Percentiles rank a stretch among this genome's conserved stretches.
phyloP scores from a whole-genome alignment of 2,329 filamentous ascomycete genomes.

The Pseudonectria foliicola region DNA sequence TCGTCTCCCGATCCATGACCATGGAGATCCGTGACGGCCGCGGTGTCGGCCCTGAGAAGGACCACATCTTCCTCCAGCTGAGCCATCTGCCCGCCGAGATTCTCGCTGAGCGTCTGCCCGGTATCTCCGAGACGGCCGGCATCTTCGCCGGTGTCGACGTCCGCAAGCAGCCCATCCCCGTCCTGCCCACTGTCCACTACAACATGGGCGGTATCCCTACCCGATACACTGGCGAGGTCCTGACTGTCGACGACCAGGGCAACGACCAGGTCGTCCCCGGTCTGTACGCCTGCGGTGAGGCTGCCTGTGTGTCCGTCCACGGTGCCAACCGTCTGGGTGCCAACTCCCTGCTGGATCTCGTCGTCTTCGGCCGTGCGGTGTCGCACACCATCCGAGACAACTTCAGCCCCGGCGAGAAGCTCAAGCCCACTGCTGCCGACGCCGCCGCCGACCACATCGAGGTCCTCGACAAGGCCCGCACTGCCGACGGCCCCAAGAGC shows the following conservation, averaged over 20 bases:
- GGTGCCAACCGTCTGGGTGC: conserved; percentile 96
- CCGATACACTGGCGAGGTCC: conserved; percentile 91
- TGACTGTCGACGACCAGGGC: conserved; percentile 78
- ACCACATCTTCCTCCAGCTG: conserved; percentile 97
- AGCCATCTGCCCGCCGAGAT: conserved; percentile 90
- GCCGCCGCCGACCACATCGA: conserved; percentile 83
- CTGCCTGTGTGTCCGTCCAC: conserved; percentile 95
- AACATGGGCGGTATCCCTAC: conserved; percentile 99
- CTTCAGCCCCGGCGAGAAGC: conserved; percentile 74
- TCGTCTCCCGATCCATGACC: conserved; percentile 96
- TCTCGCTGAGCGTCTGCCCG: conserved; percentile 90
- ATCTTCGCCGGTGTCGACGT: conserved; percentile 98
- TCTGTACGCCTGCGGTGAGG: conserved; percentile 94
- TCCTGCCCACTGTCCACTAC: conserved; percentile 96
- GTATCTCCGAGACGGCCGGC: conserved; percentile 96
- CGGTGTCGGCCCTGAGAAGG: conserved; percentile 94
- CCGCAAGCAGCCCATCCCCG: conserved; percentile 91
- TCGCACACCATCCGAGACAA: conserved; percentile 96
- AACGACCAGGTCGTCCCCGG: conserved; percentile 91
- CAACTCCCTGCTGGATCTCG: conserved; percentile 95
- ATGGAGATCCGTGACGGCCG: conserved; percentile 96
- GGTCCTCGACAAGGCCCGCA: conserved; percentile 79
- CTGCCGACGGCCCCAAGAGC: conserved; percentile 73
- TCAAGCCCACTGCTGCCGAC: conserved; percentile 74
- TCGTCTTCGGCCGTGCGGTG: conserved; percentile 96